Evolutionary conservation across 495 filamentous ascomycete genomes (phyloP).

Genomic region (Penicillium nucicola): DNA sequence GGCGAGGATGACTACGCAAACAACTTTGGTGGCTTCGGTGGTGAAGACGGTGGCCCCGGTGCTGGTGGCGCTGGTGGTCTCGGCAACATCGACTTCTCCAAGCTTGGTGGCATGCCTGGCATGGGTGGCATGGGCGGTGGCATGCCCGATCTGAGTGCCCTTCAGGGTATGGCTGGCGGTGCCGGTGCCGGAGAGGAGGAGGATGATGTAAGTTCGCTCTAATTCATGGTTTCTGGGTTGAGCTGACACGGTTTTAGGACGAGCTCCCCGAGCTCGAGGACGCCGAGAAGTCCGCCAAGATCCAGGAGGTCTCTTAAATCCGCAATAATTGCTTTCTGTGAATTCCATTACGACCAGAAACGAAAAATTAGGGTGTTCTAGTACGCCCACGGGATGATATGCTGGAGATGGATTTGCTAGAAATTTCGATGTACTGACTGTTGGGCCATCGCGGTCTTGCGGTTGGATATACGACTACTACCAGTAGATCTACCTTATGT

Average conservation of each 20-base stretch:
- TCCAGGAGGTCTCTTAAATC: conserved; percentile 55
- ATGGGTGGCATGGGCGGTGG: conserved; percentile 40
- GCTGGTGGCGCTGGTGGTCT: conserved; percentile 54
- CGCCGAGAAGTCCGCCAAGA: conserved; percentile 47
- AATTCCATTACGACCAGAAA: conserved; percentile 28
- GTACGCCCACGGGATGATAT: conserved; percentile 13
- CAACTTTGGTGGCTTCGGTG: conserved; percentile 67
- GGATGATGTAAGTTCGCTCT: conserved; percentile 35
- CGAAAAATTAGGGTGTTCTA: conserved; percentile 21
- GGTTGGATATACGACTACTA: not conserved
- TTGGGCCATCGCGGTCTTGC: conserved; percentile 7
- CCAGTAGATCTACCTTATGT: conserved; percentile 1
- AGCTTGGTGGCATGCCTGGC: conserved; percentile 65
- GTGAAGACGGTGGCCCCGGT: conserved; percentile 36
- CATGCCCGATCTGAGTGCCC: conserved; percentile 44
- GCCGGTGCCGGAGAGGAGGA: conserved; percentile 60
- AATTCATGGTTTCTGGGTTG: conserved; percentile 38
- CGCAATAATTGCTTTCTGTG: conserved; percentile 11
- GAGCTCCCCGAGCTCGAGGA: conserved; percentile 62
- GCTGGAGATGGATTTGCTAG: conserved; percentile 18
- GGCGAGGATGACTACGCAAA: conserved; percentile 74
- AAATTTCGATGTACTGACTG: conserved; percentile 11
- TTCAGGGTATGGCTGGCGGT: conserved; percentile 37
- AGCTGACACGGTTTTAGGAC: conserved; percentile 46
- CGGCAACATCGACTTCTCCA: conserved; percentile 78